Conservation (phyloP, 495 filamentous ascomycete species). For the Amphirosellinia nigrospora region DNA sequence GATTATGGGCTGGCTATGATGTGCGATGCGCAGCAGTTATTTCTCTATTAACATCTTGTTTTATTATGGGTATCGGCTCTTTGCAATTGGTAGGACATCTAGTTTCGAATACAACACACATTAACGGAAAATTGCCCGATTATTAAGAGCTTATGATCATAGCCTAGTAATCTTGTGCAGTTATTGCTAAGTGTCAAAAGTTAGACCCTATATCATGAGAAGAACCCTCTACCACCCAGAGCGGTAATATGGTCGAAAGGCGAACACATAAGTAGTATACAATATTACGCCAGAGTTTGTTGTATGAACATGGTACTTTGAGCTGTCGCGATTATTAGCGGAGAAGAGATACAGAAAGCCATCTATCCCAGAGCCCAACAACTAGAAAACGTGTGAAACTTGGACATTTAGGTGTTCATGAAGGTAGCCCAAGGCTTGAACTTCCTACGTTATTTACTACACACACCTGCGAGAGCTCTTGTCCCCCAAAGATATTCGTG, state of each 20-base stretch:
- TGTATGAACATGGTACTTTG: background rate
- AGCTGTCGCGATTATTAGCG: background rate
- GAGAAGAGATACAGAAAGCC: background rate
- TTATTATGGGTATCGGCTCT: background rate
- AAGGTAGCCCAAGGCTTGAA: background rate
- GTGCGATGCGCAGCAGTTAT: background rate
- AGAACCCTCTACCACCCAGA: background rate
- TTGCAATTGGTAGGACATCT: background rate
- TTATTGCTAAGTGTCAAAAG: background rate
- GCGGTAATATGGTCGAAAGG: background rate
- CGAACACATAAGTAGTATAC: background rate
- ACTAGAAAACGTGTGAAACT: background rate
- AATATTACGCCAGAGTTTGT: background rate
- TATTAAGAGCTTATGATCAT: background rate
- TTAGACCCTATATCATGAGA: background rate
- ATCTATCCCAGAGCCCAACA: background rate
- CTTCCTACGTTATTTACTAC: background rate
- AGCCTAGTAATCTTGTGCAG: background rate
- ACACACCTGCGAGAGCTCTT: background rate
- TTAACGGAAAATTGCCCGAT: background rate
- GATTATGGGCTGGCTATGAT: slow-evolving; percentile 13
- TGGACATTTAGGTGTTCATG: background rate
- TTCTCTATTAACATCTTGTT: background rate
- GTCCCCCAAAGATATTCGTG: background rate
- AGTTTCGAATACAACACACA: background rate